phyloP scores from a whole-genome alignment of 2,329 filamentous ascomycete genomes.

The Ciborinia camelliae region DNA sequence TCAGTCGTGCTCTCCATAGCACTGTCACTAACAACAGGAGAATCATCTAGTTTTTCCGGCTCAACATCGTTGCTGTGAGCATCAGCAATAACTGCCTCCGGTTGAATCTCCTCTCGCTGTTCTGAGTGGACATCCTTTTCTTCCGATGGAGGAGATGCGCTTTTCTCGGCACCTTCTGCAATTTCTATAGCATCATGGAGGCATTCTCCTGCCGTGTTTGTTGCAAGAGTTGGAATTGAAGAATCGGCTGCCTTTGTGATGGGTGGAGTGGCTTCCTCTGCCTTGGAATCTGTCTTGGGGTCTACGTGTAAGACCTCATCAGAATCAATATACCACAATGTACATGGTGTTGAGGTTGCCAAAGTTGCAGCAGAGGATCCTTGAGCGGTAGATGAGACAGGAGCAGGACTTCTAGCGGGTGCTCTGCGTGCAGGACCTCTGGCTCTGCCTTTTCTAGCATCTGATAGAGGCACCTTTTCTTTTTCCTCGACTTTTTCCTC shows the following conservation, averaged over 20 bases:
- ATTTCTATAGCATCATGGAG: conserved; percentile 28
- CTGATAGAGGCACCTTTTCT: conserved; percentile 75
- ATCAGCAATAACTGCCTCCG: conserved; percentile 18
- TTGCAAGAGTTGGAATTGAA: conserved; percentile 28
- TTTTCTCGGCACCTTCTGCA: conserved; percentile 21
- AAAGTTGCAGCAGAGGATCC: conserved; percentile 23
- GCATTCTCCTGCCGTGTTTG: conserved; percentile 30
- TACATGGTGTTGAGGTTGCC: conserved; percentile 37
- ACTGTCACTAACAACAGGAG: conserved; percentile 21
- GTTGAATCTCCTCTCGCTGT: conserved; percentile 24
- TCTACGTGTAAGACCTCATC: conserved; percentile 39
- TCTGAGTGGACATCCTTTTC: conserved; percentile 23
- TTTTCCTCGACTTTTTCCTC: conserved; percentile 56
- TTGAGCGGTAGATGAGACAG: conserved; percentile 21
- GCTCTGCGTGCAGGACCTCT: conserved; percentile 80
- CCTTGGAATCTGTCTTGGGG: conserved; percentile 8
- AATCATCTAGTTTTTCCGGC: conserved; percentile 24
- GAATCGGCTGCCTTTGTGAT: conserved; percentile 25
- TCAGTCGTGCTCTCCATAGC: conserved; percentile 2
- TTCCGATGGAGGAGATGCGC: conserved; percentile 19
- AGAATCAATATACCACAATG: conserved; percentile 44
- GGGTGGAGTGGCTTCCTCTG: conserved; percentile 6
- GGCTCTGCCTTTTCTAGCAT: conserved; percentile 87
- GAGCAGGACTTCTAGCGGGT: conserved; percentile 46
- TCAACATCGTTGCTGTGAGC: conserved; percentile 19